Conservation (phyloP, 495 filamentous ascomycete genomes). For the Apodospora peruviana region DNA sequence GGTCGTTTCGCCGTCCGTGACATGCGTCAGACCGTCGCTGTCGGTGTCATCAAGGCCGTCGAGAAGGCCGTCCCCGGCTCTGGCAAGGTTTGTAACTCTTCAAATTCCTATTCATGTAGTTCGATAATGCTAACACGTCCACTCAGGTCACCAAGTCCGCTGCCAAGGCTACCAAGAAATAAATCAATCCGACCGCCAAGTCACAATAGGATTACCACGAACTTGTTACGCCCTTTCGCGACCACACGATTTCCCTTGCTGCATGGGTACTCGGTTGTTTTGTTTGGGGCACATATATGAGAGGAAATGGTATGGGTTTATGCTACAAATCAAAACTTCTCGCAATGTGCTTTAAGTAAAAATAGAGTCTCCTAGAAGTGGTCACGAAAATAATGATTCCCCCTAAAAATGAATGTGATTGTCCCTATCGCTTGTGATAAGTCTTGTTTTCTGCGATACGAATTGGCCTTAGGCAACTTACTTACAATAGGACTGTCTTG, state of each 20-base stretch:
- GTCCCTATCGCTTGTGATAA: neutral
- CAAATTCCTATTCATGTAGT: no score
- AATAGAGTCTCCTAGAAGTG: slow-evolving; percentile 47
- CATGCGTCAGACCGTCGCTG: slow-evolving; percentile 88
- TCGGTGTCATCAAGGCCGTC: slow-evolving; percentile 83
- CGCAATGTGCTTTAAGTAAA: slow-evolving; percentile 45
- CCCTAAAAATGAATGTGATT: neutral
- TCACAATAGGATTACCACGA: slow-evolving; percentile 11
- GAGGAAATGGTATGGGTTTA: slow-evolving; percentile 41
- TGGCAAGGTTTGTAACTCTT: no score
- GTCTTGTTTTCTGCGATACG: no score
- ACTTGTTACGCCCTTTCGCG: slow-evolving; percentile 11
- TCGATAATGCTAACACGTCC: neutral
- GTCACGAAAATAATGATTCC: neutral
- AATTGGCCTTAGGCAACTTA: no score
- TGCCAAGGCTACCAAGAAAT: slow-evolving; percentile 62
- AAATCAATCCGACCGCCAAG: slow-evolving; percentile 22
- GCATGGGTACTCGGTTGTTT: slow-evolving; percentile 40
- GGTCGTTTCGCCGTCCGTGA: slow-evolving; percentile 98
- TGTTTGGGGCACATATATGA: slow-evolving; percentile 39
- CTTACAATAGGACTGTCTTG: no score
- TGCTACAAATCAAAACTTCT: slow-evolving; percentile 40
- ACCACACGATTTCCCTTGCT: slow-evolving; percentile 33
- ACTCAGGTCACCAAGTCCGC: slow-evolving; percentile 73
- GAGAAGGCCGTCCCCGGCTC: slow-evolving; percentile 37